Percentiles rank a stretch among this genome's conserved stretches.
Evolutionary conservation across 2,329 filamentous ascomycete species (phyloP).

Genomic region (Alternaria sp.): DNA sequence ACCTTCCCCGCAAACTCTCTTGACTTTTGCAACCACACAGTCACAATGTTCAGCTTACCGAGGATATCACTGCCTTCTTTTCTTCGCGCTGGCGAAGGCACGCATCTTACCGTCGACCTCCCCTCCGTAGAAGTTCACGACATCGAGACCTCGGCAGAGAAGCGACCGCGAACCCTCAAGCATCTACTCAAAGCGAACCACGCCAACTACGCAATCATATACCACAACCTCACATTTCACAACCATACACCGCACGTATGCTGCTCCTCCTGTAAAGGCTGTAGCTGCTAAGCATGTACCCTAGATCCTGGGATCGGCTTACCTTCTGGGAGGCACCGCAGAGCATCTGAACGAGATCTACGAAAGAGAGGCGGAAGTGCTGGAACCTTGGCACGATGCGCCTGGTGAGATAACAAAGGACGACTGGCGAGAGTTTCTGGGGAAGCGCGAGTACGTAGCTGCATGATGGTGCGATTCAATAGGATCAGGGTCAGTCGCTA

Average conservation of each 20-base stretch:
- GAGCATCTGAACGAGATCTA: constrained; percentile 81
- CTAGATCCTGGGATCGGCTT: constrained; percentile 79
- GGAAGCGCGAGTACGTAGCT: constrained; percentile 66
- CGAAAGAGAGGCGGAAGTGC: constrained; percentile 71
- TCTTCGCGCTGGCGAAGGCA: constrained; percentile 20
- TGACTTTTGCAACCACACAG: constrained; percentile 8
- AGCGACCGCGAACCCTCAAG: constrained; percentile 81
- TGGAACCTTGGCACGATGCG: constrained; percentile 83
- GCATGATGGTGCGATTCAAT: background rate
- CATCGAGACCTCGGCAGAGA: constrained; percentile 80
- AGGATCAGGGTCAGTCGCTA: constrained; percentile 5
- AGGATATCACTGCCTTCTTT: constrained; percentile 29
- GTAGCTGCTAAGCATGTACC: constrained; percentile 38
- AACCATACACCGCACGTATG: constrained; percentile 81
- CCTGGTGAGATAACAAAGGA: constrained; percentile 81
- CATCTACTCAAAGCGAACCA: constrained; percentile 92
- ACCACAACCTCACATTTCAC: constrained; percentile 74
- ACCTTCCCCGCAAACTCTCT: constrained; percentile 27
- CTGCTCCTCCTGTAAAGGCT: constrained; percentile 24
- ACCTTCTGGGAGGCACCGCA: constrained; percentile 77
- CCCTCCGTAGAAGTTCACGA: constrained; percentile 75
- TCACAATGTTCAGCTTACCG: constrained; percentile 33
- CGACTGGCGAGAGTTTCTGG: constrained; percentile 88
- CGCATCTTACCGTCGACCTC: constrained; percentile 55
- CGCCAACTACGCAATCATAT: constrained; percentile 84